Base-by-base conservation (phyloP, 805 yeast species). In the Yamadazyma insecticola region DNA sequence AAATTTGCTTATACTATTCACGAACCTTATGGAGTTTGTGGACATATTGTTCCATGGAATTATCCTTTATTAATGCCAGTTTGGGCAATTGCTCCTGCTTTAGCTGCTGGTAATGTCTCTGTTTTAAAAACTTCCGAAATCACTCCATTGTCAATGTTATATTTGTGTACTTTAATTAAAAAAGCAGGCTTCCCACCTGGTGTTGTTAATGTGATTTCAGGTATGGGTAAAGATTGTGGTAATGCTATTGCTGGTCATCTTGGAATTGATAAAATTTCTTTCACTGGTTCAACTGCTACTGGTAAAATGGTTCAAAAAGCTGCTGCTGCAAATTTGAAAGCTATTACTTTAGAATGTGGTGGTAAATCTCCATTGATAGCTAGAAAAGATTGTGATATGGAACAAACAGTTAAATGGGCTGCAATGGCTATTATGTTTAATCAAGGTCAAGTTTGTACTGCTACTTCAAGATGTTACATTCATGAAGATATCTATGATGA, bases 51-150 rank as follows among this genome's bases (percentile, higher is more conserved):
- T 32, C 72, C 72, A 13, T 66, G 72, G 72, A 66, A 66, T 48
- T 66, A 62, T 47, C 72, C 72, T 10, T 45, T 66, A 39, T 62
- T 70, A 19, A 80, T 81, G 87, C 77, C 82, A 11, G 69, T 83
- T 15, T 83, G 92, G 92, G 82, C 83, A 56, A 64, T 83, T 49
- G 86, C 83, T 16, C 90, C 90, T 14, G 92, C 94, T 7, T 60
- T 83, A 41, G 87, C 89, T 24, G 80, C 85, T 32, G 92, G 92
- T 33, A 82, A 84, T 57, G 70, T 76, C 10, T 72, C 81, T 27
- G 76, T 83, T 26, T 70, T 83, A 53, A 83, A 83, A 57, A 71
- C 86, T 3, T 79, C 87, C 35, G 92, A 84, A 58, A 61, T 78
- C 43, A 81, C 90, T 5, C 92, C 92, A 9, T 66, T 83, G 45